Evolutionary conservation across 768 basidiomycete species (phyloP).

Genomic region (Trametes villosa): DNA sequence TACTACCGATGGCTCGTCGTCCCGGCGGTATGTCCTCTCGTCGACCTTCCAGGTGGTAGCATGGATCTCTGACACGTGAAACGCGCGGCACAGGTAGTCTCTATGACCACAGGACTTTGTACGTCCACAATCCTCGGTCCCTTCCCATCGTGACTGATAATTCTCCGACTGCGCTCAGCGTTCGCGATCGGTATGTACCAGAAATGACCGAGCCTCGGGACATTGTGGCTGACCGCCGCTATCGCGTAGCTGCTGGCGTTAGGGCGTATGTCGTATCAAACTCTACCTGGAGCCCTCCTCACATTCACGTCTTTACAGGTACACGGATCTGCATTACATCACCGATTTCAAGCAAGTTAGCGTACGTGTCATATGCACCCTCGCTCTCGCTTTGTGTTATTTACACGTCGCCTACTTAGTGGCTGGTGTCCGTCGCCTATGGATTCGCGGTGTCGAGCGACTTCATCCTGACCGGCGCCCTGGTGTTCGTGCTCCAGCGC

Average conservation of each 20-base stretch:
- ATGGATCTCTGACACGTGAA: no score
- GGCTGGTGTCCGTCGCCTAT: background rate
- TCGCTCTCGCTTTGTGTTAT: no score
- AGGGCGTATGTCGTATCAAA: background rate
- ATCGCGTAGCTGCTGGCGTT: background rate
- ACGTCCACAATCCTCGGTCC: background rate
- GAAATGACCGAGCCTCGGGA: no score
- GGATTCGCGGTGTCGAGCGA: background rate
- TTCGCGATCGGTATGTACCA: background rate
- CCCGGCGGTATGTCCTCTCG: background rate
- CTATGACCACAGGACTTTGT: background rate
- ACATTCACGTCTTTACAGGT: no score
- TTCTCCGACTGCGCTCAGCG: background rate
- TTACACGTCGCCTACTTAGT: background rate
- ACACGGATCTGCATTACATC: background rate
- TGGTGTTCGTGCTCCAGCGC: background rate
- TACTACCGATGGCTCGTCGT: background rate
- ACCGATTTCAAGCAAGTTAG: conserved; percentile 1
- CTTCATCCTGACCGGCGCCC: background rate
- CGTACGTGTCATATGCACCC: background rate
- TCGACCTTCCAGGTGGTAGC: no score
- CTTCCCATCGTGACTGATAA: background rate
- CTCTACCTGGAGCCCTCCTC: no score
- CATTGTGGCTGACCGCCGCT: background rate
- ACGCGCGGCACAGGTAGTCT: background rate